These are phyloP conservation scores for Aspergillus pseudoglaucus DNA, from an alignment of 2,329 filamentous ascomycete genomes.

Conservation along the genomic window DNA sequence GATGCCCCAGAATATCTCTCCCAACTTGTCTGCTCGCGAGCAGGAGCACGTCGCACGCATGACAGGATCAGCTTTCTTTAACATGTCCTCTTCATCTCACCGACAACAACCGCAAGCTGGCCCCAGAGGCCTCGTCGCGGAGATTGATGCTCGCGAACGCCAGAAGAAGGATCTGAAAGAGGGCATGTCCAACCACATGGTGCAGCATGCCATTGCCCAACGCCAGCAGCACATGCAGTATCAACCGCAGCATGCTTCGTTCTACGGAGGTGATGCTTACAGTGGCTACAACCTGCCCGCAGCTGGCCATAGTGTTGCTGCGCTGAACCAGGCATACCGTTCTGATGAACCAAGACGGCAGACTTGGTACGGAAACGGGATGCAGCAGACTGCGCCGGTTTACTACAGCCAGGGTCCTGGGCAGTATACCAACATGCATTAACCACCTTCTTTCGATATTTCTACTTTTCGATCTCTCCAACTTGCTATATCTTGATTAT, in stretches of 20 bases:
- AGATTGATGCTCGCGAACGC: conserved; percentile 71
- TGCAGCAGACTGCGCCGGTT: conserved; percentile 21
- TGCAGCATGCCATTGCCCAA: conserved; percentile 66
- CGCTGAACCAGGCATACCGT: conserved; percentile 24
- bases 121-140: conserved; percentile 63
- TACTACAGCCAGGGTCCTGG: conserved; percentile 20
- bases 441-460: too few relatives aligned
- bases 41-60: conserved; percentile 81
- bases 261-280: conserved; percentile 10
- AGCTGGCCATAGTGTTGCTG: conserved; percentile 33
- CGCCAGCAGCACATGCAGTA: conserved; percentile 52
- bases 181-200: conserved; percentile 61
- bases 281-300: conserved; percentile 29
- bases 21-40: conserved; percentile 71
- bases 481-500: neutral
- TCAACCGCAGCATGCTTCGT: conserved; percentile 29
- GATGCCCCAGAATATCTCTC: conserved; percentile 48
- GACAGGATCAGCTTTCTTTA: conserved; percentile 70
- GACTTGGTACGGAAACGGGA: conserved; percentile 24
- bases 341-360: conserved; percentile 27
- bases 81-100: conserved; percentile 52
- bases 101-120: conserved; percentile 44
- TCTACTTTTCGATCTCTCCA: too few relatives aligned
- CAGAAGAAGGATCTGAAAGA: conserved; percentile 67
- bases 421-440: conserved; percentile 15